Base-by-base conservation (phyloP, 108 stramenopile genomes). In the Skeletonema tropicum region DNA sequence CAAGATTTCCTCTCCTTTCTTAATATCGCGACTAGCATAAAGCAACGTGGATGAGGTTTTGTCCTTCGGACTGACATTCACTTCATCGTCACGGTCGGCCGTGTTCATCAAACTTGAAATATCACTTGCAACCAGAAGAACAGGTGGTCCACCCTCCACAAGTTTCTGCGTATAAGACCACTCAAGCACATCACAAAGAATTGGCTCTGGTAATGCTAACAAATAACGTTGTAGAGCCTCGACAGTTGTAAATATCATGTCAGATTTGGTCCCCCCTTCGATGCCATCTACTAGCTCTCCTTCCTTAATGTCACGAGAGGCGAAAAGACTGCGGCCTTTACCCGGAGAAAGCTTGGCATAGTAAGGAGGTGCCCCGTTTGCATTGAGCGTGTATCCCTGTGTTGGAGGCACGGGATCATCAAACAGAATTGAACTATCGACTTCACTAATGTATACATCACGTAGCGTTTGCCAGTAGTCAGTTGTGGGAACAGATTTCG, bases 311-410 rank as follows among this genome's bases (percentile, higher is more conserved):
- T 48, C 32, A 26, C 89, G 76, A 30, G 83, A 83, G 8, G 89
- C 87, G 75, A 89, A 87, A 21, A 88, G 88, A 57, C 91, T 87
- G 15, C 88, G 79, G 3, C 91, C 91, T 36, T 64, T 64, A 38
- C 35, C 63, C 1, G 63, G 13, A 36, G 63, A 36, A 14, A 64
- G 35, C 19, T 36, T 36, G 38, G 63, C 63, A 64, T 64, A 64
- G 17, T 36, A 76, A 9, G 65, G 65, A 21, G 65, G 45, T 48
- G 42, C 38, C 36, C 21, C 19, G 29, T 49, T 33, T 10, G 5
- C 59, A 60, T 60, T 60, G 0, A 60, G 10, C 2, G 59, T 60
- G 26, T 60, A 60, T 13, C 59, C 59, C 17, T 60, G 59, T 60
- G 59, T 60, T 60, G 59, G 59, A 31, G 59, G 59, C 1, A 60